Base-by-base conservation (phyloP, 331 rosid genomes). In the Malus hybrid region DNA sequence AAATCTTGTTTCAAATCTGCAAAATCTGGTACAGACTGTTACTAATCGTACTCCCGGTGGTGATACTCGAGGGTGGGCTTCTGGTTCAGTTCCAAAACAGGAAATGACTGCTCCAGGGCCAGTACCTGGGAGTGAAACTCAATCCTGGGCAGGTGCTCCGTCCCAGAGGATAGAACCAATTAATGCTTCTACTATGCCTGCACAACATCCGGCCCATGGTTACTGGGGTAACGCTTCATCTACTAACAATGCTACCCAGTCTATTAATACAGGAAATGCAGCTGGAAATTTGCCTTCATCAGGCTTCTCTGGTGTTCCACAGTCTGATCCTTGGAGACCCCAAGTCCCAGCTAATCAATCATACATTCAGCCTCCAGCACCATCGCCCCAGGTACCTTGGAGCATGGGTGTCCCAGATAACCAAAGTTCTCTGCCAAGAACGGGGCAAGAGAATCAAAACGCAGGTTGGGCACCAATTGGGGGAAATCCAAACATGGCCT, bases 281-380 rank as follows among this genome's bases (percentile, higher is more conserved):
- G 73, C 80, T 57, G 89, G 83, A 46, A 86, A 69, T 79, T 88
- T 85, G 44, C 78, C 90, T 27, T 18, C 80, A 2, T 44, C 85
- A 9, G 86, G 87, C 61, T 83, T 85, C 80, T 59, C 83, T 1
- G 77, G 83, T 72, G 83, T 81, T 73, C 85, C 82, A 29, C 80
- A 88, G 57, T 73, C 96, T 14, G 92, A 89, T 76, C 72, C 86
- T 32, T 87, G 97, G 97, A 88, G 96, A 80, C 89, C 96, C 44
- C 86, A 87, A n/a, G 78, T 83, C 72, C 80, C 92, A 19, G 73
- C 70, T 74, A 90, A 80, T 81, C 97, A 84, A 63, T 62, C 90
- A 55, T 86, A 82, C 84, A 42, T 83, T 59, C 79, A 85, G 76
- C 81, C 92, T 78, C 85, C 87, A 52, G 87, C 76, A 69, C 88